These are phyloP conservation scores for Volvariella surrecta DNA, from an alignment of 1,284 basidiomycete species.

Conservation along the genomic window DNA sequence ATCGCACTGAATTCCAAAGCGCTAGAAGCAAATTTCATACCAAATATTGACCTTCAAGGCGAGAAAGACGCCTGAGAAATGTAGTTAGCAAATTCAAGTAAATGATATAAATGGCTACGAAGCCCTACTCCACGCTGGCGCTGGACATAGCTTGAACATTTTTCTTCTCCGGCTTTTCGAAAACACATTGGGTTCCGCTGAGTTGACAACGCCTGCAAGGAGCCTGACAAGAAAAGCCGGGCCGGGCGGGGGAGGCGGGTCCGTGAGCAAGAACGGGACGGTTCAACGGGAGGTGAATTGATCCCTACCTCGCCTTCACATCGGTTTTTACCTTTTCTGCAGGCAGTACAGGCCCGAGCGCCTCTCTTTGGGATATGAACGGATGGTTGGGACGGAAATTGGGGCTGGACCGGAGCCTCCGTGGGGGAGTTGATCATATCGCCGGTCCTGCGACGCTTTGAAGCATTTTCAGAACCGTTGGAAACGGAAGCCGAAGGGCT, in stretches of 20 bases:
- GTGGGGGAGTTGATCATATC: constrained; percentile 19
- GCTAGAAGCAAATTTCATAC: constrained; percentile 30
- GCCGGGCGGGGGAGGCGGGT: constrained; percentile 63
- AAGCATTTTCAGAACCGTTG: constrained; percentile 30
- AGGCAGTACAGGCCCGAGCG: constrained; percentile 71
- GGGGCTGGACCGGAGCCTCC: constrained; percentile 16
- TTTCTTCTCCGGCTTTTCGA: constrained; percentile 91
- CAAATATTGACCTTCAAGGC: constrained; percentile 77
- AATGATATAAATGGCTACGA: constrained; percentile 10
- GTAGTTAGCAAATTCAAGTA: constrained; percentile 16
- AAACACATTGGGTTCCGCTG: constrained; percentile 78
- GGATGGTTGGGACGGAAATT: constrained; percentile 11
- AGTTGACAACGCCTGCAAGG: constrained; percentile 86
- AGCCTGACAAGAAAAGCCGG: constrained; percentile 46
- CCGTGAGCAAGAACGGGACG: constrained; percentile 36
- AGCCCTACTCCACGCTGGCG: constrained; percentile 65
- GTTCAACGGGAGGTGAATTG: constrained; percentile 18
- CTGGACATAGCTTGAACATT: constrained; percentile 46
- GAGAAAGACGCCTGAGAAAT: constrained; percentile 57
- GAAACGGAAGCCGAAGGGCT: constrained; percentile 32
- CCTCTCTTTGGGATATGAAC: constrained; percentile 73
- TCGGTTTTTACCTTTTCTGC: constrained; percentile 87
- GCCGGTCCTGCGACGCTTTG: constrained; percentile 29
- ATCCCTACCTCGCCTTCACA: constrained; percentile 77
- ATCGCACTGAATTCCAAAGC: constrained; percentile 6